Evolutionary conservation across 257 asterid species (phyloP).

Genomic region (Solanum clarkiae): DNA sequence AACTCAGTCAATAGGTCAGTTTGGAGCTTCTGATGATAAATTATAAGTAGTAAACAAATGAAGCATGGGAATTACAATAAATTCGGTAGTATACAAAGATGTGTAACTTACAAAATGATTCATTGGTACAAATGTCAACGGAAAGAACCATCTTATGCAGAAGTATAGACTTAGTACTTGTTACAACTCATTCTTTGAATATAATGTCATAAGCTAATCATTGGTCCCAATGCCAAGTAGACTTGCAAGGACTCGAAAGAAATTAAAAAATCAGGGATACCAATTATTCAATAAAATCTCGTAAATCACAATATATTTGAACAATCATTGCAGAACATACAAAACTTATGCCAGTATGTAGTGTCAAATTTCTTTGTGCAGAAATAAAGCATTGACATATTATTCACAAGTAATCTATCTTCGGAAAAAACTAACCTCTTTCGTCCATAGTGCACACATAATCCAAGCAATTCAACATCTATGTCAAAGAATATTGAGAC

Average conservation of each 20-base stretch:
- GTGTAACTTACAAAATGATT: neutral
- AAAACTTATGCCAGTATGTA: neutral
- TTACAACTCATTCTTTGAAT: neutral
- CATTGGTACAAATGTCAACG: neutral
- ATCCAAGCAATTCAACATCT: neutral
- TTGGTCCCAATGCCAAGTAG: neutral
- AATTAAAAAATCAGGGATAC: neutral
- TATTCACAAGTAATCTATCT: constrained; percentile 2
- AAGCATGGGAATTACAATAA: neutral
- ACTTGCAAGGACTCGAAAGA: neutral
- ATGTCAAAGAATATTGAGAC: constrained; percentile 34
- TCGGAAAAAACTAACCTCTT: neutral
- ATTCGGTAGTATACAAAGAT: neutral
- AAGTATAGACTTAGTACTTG: neutral
- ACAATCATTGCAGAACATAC: neutral
- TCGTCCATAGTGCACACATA: neutral
- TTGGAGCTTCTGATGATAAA: neutral
- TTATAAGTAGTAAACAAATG: neutral
- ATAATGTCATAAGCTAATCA: neutral
- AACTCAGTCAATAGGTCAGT: neutral
- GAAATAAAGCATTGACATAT: neutral
- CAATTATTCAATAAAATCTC: neutral
- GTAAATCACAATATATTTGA: neutral
- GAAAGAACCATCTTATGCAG: neutral
- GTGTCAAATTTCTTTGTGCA: neutral